phyloP scores from a whole-genome alignment of 2,329 filamentous ascomycete genomes.

The Drechslerella dactyloides region DNA sequence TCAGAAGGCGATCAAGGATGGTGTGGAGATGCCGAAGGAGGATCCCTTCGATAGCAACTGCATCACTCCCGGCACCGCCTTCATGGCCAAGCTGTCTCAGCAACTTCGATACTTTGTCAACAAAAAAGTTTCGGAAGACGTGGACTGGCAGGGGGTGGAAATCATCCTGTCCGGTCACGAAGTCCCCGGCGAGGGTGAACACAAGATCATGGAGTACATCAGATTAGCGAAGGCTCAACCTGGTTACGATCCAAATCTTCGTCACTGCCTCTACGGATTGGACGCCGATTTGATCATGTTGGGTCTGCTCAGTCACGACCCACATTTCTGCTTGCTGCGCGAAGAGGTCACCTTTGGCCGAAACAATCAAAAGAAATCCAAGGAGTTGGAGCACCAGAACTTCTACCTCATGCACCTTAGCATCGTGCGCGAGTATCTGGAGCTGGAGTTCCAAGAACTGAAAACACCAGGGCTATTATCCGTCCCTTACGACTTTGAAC shows the following conservation, averaged over 20 bases:
- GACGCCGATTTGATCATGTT: conserved; percentile 99
- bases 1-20: conserved; percentile 88
- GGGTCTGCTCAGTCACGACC: conserved; percentile 93
- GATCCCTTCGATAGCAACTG: conserved; percentile 95
- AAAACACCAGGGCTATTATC: conserved; percentile 73
- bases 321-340: conserved; percentile 94
- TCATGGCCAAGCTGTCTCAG: conserved; percentile 93
- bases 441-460: conserved; percentile 94
- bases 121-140: conserved; percentile 97
- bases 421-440: conserved; percentile 95
- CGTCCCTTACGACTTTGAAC: conserved; percentile 90
- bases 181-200: conserved; percentile 95
- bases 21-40: conserved; percentile 82
- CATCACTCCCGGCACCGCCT: conserved; percentile 95
- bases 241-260: conserved; percentile 87
- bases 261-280: conserved; percentile 95
- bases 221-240: conserved; percentile 95
- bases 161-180: conserved; percentile 97
- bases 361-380: conserved; percentile 83
- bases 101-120: conserved; percentile 98
- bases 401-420: conserved; percentile 97
- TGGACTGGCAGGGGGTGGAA: conserved; percentile 96
- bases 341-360: conserved; percentile 98
- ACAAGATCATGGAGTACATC: conserved; percentile 99
- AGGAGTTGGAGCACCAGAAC: conserved; percentile 97